These are phyloP conservation scores for Termitomyces sp. DNA, from an alignment of 768 basidiomycete species.

Conservation along the genomic window DNA sequence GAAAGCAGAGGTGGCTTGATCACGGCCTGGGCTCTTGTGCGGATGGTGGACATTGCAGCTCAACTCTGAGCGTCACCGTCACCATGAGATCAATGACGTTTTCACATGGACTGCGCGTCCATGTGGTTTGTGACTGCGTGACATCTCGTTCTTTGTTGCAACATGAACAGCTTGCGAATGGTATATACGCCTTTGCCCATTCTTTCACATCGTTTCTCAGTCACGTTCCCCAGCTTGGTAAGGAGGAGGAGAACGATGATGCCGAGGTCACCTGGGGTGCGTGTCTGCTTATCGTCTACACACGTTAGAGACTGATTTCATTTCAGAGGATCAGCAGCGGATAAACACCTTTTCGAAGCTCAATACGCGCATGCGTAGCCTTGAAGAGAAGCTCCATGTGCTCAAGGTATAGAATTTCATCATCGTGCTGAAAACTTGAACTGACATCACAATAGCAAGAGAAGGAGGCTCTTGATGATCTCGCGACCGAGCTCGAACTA, in stretches of 20 bases:
- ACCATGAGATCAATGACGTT: not conserved
- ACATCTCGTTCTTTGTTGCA: slow-evolving; percentile 1
- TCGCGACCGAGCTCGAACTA: slow-evolving; percentile 82
- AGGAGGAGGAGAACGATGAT: slow-evolving; percentile 74
- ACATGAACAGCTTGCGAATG: slow-evolving; percentile 52
- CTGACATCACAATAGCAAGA: slow-evolving; percentile 61
- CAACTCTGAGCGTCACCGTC: too few species aligned
- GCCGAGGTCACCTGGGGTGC: slow-evolving; percentile 86
- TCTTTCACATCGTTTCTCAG: slow-evolving; percentile 1
- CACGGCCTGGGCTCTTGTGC: slow-evolving; percentile 9
- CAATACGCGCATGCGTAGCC: slow-evolving; percentile 67
- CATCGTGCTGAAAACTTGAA: not conserved
- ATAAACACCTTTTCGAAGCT: slow-evolving; percentile 93
- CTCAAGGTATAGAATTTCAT: slow-evolving; percentile 53
- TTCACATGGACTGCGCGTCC: slow-evolving; percentile 11
- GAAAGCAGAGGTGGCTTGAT: slow-evolving; percentile 13
- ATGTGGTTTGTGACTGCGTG: slow-evolving; percentile 4
- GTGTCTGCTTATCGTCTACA: not conserved
- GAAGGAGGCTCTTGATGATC: slow-evolving; percentile 91
- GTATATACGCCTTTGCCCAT: slow-evolving; percentile 27
- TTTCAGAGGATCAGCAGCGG: slow-evolving; percentile 77
- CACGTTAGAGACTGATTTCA: not conserved
- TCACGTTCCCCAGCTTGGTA: slow-evolving; percentile 47
- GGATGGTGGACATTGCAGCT: slow-evolving; percentile 12
- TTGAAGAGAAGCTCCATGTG: slow-evolving; percentile 66